Evolutionary conservation across 139 green algal species (phyloP).

Genomic region (Chlamydomonas sp.): DNA sequence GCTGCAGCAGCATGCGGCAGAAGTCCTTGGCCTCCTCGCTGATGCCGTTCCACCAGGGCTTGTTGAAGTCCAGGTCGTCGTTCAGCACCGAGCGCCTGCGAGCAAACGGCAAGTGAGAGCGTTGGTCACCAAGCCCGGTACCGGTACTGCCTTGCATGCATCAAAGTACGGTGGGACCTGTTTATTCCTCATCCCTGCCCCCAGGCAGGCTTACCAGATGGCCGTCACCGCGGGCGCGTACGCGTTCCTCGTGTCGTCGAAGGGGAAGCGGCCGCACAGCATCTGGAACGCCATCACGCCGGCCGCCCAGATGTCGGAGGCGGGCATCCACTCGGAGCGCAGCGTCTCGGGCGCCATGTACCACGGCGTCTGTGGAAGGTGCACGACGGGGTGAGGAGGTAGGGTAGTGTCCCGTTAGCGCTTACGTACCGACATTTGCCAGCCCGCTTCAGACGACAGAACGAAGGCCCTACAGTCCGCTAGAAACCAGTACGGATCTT

Average conservation of each 20-base stretch:
- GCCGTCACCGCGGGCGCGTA: constrained; percentile 73
- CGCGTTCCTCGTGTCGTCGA: constrained; percentile 83
- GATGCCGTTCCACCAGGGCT: constrained; percentile 76
- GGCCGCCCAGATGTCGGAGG: constrained; percentile 84
- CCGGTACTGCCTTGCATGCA: not conserved
- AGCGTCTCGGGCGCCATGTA: constrained; percentile 81
- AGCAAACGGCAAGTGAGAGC: not conserved
- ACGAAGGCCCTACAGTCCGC: not conserved
- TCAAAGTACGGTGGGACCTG: not conserved
- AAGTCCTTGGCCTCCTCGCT: constrained; percentile 87
- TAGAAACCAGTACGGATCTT: not conserved
- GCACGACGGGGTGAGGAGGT: not conserved
- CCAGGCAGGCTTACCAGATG: constrained; percentile 62
- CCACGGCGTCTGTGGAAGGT: constrained; percentile 28
- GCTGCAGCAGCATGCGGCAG: constrained; percentile 71
- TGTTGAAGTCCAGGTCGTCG: constrained; percentile 50
- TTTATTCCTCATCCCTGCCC: not conserved
- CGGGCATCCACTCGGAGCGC: constrained; percentile 69
- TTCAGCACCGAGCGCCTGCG: constrained; percentile 49
- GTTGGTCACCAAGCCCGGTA: too few relatives aligned
- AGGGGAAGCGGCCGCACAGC: constrained; percentile 83
- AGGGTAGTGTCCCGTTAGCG: too few relatives aligned
- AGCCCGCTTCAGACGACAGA: not conserved
- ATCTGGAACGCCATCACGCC: constrained; percentile 92
- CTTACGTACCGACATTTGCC: too few relatives aligned